phyloP scores from a whole-genome alignment of 768 basidiomycete genomes.

The Calocybe indica region DNA sequence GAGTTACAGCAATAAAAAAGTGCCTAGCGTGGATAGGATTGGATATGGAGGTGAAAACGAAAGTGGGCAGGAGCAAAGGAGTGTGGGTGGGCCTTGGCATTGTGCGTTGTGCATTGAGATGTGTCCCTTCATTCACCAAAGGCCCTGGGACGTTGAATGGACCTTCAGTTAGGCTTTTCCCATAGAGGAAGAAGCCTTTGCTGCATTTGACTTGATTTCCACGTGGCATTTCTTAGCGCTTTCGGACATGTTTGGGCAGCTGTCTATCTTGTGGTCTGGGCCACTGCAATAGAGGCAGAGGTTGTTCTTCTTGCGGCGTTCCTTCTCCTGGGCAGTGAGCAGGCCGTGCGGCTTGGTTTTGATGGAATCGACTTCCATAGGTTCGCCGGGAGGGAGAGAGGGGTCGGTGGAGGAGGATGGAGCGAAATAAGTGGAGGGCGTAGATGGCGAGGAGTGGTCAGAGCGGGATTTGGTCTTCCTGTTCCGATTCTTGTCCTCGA shows the following conservation, averaged over 20 bases:
- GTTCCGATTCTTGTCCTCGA: constrained; percentile 4
- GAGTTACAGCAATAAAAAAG: constrained; percentile 21
- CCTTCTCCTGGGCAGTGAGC: constrained; percentile 19
- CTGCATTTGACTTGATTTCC: constrained; percentile 18
- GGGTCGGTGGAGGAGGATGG: constrained; percentile 6
- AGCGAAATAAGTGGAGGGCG: neutral
- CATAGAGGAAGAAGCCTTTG: constrained; percentile 14
- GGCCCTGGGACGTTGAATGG: constrained; percentile 20
- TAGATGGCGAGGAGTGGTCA: neutral
- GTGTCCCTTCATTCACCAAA: constrained; percentile 20
- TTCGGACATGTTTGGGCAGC: constrained; percentile 28
- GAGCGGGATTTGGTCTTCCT: constrained; percentile 3
- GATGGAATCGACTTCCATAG: constrained; percentile 26
- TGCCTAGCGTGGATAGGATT: constrained; percentile 14
- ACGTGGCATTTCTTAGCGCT: constrained; percentile 27
- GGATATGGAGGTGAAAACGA: constrained; percentile 11
- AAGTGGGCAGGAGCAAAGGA: constrained; percentile 15
- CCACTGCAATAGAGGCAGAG: no score
- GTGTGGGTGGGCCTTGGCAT: constrained; percentile 10
- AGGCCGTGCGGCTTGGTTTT: constrained; percentile 13
- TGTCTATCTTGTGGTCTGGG: no score
- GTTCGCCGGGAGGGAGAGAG: constrained; percentile 14
- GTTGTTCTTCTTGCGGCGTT: no score
- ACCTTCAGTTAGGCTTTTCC: constrained; percentile 23
- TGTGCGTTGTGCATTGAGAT: constrained; percentile 2